Evolutionary conservation across 306 rosid species (phyloP), one percentile per base, ranked within the genome.

Genomic region (Prunus mira): DNA sequence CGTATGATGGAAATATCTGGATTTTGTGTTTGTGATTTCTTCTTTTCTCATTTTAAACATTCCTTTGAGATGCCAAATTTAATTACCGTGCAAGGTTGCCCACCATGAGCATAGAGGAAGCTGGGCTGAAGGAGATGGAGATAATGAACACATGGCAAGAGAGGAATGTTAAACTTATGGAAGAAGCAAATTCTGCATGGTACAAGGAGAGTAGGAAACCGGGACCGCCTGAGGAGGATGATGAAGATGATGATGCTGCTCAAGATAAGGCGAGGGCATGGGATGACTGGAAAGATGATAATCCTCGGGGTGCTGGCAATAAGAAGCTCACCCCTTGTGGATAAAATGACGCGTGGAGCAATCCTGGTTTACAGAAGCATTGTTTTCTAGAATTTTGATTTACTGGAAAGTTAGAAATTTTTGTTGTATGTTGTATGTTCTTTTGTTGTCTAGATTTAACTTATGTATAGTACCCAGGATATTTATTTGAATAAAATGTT

Each of bases 241-340:
- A 91, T 3, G 97, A 90, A 69, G 96, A 90, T 20, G 98, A 92
- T 20, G 99, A 91, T 70, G 96, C 86, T 9, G 98, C 93, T 24
- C 93, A 90, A 80, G 98, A 96, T 0, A 92, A 76, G 82, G 98
- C 97, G 15, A 88, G 99, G 78, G 97, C 96, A 22, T 88, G 86
- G 90, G 99, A 96, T 76, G 99, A 96, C 82, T 92, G 99, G 99
- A 96, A 96, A 82, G 99, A 96, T 71, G 99, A 96, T 12, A 96
- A 96, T 82, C 99, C 98, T 27, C 82, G 98, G 1, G 97, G 99
- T 78, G 93, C 97, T 7, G 99, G 98, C 81, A 96, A 96, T 76
- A 85, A 77, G 84, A 96, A 96, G 82, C 98, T 96, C 67, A 96
- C 99, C 52, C 98, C 99, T 6, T 91, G 96, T 65, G 98, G 99